Percentiles rank a stretch among this genome's conserved stretches.
Conservation (phyloP, 2,329 filamentous ascomycete species). For the Alternaria tenuissima region DNA sequence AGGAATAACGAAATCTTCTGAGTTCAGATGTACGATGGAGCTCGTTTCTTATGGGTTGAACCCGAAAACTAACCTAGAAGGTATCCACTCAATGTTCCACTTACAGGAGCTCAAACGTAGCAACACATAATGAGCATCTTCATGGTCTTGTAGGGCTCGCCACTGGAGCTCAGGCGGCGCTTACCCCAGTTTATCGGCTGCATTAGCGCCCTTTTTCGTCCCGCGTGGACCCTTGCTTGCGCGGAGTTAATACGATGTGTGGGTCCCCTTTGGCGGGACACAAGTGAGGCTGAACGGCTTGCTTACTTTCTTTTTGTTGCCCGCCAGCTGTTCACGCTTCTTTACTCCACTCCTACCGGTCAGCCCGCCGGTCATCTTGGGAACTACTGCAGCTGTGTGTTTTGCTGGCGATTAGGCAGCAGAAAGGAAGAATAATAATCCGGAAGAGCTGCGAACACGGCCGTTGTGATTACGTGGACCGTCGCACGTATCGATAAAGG, state of each 20-base stretch:
- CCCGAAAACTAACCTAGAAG: too few relatives aligned
- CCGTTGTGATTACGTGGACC: background rate
- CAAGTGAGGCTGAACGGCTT: conserved; percentile 27
- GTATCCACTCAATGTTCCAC: too few relatives aligned
- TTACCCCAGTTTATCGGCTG: conserved; percentile 20
- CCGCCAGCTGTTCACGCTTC: background rate
- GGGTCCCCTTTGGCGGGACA: conserved; percentile 14
- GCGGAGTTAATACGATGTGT: conserved; percentile 1
- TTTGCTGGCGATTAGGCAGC: background rate
- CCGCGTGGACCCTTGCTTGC: conserved; percentile 14
- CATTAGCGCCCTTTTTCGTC: conserved; percentile 3
- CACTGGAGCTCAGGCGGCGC: background rate
- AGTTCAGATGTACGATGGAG: too few relatives aligned
- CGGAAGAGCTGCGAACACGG: background rate
- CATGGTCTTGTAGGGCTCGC: background rate
- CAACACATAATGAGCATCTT: too few relatives aligned
- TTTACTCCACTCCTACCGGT: conserved; percentile 17
- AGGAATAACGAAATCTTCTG: too few relatives aligned
- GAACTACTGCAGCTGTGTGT: background rate
- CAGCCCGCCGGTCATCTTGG: conserved; percentile 4
- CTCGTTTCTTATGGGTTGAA: too few relatives aligned
- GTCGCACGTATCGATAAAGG: background rate
- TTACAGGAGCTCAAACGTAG: too few relatives aligned
- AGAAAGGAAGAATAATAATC: background rate
- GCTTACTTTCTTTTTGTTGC: conserved; percentile 16